Base-by-base conservation (phyloP, 1,284 basidiomycete species). In the Trametes sp. region DNA sequence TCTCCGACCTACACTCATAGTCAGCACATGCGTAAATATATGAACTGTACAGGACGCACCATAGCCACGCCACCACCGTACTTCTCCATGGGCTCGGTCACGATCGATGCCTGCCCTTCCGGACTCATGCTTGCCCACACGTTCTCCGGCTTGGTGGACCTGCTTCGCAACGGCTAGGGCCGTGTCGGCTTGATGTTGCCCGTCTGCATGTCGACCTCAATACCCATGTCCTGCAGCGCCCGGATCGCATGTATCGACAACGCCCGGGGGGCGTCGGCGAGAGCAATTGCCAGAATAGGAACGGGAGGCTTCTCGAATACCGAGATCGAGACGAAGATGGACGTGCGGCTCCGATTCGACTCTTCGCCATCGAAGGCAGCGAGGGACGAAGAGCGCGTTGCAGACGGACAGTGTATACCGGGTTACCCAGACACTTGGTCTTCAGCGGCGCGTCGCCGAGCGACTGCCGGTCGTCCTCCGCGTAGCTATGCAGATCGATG, bases 41-140 rank as follows among this genome's bases (percentile, higher is more conserved):
- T 5, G 28, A 41, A 46, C 36, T 38, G 33, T 38, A 21, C 52
- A n/a, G 23, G n/a, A 77, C 86, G 65, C 69, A 93, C 96, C 95
- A 98, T 97, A 1, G 94, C 96, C 26, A 97, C 90, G 35, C 88
- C 90, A 26, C 85, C 87, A 2, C 80, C 82, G 51, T 88, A 79
- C 68, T 85, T 84, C 71, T 87, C 83, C 76, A 94, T 91, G 42
- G 97, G 77, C 72, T 95, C 93, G 3, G 86, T 80, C 21, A 98
- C 84, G 60, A 94, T 85, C 21, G 88, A 83, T 0, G 94, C 94
- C 75, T 98, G 98, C 46, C 96, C 96, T 72, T 95, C 93, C 1
- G 96, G 96, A 71, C 90, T 95, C 84, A 98, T 94, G 54, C 87
- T 87, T 2, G 95, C 90, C 85, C 90, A 95, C 0, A 98, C 93